These are phyloP conservation scores for Eucalyptus marginata DNA, from an alignment of 345 rosid genomes.

Conservation along the genomic window DNA sequence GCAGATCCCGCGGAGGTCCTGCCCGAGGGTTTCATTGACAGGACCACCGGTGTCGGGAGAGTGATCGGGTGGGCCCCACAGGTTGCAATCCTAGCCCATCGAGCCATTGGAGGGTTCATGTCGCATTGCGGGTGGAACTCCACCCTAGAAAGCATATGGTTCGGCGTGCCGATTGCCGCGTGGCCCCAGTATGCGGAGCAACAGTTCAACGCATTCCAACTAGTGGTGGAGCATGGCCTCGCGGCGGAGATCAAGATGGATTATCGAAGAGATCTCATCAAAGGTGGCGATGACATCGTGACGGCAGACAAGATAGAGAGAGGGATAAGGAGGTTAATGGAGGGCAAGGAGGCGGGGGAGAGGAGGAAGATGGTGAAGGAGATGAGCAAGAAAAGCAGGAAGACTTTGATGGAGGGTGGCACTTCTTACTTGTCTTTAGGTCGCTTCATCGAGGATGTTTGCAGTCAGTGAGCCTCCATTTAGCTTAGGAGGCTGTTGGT, in stretches of 20 bases:
- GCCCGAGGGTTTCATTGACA: conserved; percentile 25
- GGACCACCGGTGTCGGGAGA: conserved; percentile 17
- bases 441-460: conserved; percentile 13
- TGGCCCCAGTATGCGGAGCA: neutral
- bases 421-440: conserved; percentile 15
- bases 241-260: neutral
- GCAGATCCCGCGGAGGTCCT: conserved; percentile 4
- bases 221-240: neutral
- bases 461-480: neutral
- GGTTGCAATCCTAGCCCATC: neutral
- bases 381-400: conserved; percentile 6
- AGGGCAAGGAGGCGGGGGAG: neutral
- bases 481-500: neutral
- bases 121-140: conserved; percentile 62
- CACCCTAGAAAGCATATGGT: conserved; percentile 17
- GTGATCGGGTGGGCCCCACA: conserved; percentile 42
- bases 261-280: neutral
- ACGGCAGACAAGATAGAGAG: conserved; percentile 11
- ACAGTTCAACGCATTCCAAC: neutral
- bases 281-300: neutral
- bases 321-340: conserved; percentile 30
- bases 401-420: conserved; percentile 30
- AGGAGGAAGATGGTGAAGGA: conserved; percentile 18
- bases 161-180: neutral
- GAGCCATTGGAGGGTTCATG: conserved; percentile 33